Conservation (phyloP, 331 rosid genomes). For the Prunus yedoensis region DNA sequence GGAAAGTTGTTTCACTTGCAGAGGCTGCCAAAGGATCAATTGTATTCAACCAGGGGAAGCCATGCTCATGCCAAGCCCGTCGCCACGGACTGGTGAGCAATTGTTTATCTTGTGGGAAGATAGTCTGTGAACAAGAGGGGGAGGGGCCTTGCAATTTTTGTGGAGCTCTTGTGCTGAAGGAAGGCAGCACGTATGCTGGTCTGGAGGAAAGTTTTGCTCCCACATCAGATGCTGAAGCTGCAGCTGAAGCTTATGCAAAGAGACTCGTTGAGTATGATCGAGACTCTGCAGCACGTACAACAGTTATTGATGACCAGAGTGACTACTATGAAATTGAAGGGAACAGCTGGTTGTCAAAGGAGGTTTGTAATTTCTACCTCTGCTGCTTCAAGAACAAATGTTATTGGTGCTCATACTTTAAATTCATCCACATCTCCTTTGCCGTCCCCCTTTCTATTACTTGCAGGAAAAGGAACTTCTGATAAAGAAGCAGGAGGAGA, state of each 20-base stretch:
- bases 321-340: conserved; percentile 95
- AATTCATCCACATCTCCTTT: not conserved
- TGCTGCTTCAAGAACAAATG: not conserved
- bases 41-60: conserved; percentile 87
- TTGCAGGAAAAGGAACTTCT: conserved; percentile 81
- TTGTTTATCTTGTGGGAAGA: conserved; percentile 91
- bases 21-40: conserved; percentile 91
- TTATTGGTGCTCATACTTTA: not conserved
- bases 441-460: not conserved
- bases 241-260: conserved; percentile 92
- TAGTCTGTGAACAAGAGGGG: conserved; percentile 97
- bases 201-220: conserved; percentile 66
- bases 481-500: conserved; percentile 79
- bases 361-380: conserved; percentile 45
- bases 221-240: conserved; percentile 68
- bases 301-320: conserved; percentile 95
- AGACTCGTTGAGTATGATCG: conserved; percentile 91
- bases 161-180: conserved; percentile 83
- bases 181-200: conserved; percentile 90
- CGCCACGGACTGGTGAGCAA: conserved; percentile 72
- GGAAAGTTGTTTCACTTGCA: conserved; percentile 74
- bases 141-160: conserved; percentile 96
- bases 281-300: conserved; percentile 85
- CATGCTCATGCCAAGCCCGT: conserved; percentile 90
- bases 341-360: conserved; percentile 84